Evolutionary conservation across 345 rosid genomes (phyloP).

Genomic region (Pistacia integerrima): DNA sequence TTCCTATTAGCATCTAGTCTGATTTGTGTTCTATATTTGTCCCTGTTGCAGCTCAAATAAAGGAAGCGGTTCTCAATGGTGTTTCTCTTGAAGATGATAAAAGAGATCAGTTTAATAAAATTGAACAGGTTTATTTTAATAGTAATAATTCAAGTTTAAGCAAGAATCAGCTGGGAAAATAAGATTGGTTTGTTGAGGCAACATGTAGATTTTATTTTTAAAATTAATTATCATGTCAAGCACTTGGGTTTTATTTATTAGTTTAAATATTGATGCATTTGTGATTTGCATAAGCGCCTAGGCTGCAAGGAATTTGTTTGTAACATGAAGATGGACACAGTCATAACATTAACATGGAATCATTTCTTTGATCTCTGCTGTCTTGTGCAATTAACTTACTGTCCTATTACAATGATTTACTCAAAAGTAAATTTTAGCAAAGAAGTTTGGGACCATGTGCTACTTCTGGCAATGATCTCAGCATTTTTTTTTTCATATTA

Average conservation of each 20-base stretch:
- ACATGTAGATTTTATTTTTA: too few relatives aligned
- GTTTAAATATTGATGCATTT: neutral
- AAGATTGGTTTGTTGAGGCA: too few relatives aligned
- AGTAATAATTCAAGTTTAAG: constrained; percentile 10
- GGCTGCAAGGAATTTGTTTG: neutral
- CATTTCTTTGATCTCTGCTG: neutral
- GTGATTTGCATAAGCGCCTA: neutral
- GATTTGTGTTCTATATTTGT: constrained; percentile 21
- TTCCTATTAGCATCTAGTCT: constrained; percentile 12
- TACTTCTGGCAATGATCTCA: neutral
- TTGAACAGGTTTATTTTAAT: constrained; percentile 67
- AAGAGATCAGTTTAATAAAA: constrained; percentile 80
- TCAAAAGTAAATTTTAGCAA: neutral
- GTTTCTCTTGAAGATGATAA: constrained; percentile 87
- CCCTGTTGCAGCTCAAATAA: constrained; percentile 56
- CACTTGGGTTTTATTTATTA: neutral
- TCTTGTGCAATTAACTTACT: neutral
- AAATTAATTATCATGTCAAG: neutral
- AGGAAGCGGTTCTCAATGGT: constrained; percentile 90
- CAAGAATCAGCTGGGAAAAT: neutral
- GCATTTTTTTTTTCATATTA: neutral
- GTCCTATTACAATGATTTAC: neutral
- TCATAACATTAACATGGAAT: neutral
- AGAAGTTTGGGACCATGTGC: neutral
- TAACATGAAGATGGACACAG: neutral